phyloP scores from a whole-genome alignment of 2,329 filamentous ascomycete species.

The Zymoseptoria passerinii region DNA sequence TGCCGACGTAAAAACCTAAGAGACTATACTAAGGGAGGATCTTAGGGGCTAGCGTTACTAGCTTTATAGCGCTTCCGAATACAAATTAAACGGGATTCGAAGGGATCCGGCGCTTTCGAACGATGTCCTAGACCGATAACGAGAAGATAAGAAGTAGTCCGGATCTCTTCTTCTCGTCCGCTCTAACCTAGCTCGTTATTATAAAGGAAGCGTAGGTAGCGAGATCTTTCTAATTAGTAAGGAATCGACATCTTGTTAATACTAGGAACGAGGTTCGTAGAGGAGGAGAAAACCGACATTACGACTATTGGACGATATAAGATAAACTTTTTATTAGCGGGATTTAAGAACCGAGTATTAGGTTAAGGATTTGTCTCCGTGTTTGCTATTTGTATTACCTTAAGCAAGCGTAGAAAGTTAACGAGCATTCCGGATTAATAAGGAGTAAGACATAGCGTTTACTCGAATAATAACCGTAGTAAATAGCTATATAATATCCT shows the following conservation, averaged over 20 bases:
- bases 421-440: too few relatives aligned
- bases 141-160: conserved; percentile 22
- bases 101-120: neutral
- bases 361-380: neutral
- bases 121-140: conserved; percentile 15
- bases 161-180: conserved; percentile 15
- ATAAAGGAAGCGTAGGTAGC: neutral
- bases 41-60: neutral
- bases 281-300: neutral
- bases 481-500: too few relatives aligned
- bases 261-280: neutral
- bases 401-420: too few relatives aligned
- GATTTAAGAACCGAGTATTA: neutral
- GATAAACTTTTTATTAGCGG: neutral
- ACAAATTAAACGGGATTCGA: neutral
- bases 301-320: neutral
- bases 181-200: neutral
- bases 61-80: neutral
- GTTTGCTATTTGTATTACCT: neutral
- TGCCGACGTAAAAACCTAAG: conserved; percentile 19
- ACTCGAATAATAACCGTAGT: too few relatives aligned
- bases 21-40: conserved; percentile 22
- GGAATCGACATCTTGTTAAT: neutral
- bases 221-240: neutral
- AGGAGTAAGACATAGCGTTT: too few relatives aligned